Evolutionary conservation across 2,329 filamentous ascomycete genomes (phyloP).

Genomic region (Ilyonectria sp.): DNA sequence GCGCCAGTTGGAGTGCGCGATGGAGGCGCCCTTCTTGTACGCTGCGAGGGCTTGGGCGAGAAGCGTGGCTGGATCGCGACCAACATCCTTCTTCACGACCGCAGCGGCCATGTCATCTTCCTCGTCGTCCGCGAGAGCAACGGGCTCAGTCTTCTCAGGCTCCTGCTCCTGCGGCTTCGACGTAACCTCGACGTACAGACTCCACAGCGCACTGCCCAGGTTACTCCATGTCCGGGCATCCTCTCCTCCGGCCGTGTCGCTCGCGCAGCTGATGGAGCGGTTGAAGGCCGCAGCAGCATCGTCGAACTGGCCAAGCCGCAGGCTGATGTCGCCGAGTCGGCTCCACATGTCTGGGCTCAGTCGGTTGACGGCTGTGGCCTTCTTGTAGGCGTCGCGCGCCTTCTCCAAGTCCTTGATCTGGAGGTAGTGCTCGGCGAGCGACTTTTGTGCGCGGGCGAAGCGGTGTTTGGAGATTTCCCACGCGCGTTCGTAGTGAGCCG

Average conservation of each 20-base stretch:
- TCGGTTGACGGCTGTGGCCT: constrained; percentile 84
- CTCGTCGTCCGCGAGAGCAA: constrained; percentile 41
- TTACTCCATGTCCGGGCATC: constrained; percentile 97
- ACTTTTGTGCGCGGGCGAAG: constrained; percentile 90
- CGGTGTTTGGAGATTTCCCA: constrained; percentile 88
- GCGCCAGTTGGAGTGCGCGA: constrained; percentile 89
- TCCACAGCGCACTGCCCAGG: constrained; percentile 86
- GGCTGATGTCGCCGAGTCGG: constrained; percentile 87
- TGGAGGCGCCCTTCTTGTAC: constrained; percentile 87
- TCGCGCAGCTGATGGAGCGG: constrained; percentile 78
- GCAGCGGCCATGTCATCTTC: constrained; percentile 49
- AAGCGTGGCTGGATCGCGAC: constrained; percentile 70
- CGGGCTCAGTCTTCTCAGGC: constrained; percentile 36
- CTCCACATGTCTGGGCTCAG: constrained; percentile 91
- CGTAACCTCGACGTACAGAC: constrained; percentile 71
- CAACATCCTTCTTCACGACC: constrained; percentile 41
- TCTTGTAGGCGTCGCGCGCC: constrained; percentile 83
- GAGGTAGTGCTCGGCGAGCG: constrained; percentile 85
- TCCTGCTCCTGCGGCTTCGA: constrained; percentile 54
- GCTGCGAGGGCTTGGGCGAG: constrained; percentile 84
- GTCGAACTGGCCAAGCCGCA: constrained; percentile 83
- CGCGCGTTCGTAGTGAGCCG: constrained; percentile 83
- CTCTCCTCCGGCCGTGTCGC: constrained; percentile 79
- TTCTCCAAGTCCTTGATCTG: constrained; percentile 75
- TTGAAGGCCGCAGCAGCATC: constrained; percentile 88